Evolutionary conservation across 495 filamentous ascomycete species (phyloP), one percentile per base, ranked within the genome.

Genomic region (Hypoxylon perforatum): DNA sequence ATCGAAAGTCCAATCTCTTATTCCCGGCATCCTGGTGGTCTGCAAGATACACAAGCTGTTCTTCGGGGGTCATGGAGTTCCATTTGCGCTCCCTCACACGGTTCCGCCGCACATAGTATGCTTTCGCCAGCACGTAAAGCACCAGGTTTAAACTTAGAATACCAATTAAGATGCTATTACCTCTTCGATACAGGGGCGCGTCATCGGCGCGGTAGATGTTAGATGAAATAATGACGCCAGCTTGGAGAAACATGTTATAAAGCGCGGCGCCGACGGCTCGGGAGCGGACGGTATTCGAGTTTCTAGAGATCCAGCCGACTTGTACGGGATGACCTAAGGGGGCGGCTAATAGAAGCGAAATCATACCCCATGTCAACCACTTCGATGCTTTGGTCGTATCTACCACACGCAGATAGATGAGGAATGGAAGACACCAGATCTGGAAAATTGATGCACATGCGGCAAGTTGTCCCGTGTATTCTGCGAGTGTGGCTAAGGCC

Each of bases 201-300:
- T 92, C 90, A 19, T 85, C 71, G n/a, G 79, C 76, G 6, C 83
- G 84, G 65, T 92, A 92, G 57, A 91, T 78, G 45, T 78, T 76
- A 45, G 61, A 56, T 10, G 57, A 66, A 28, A 91, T 85, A 49
- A 92, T 88, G 15, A 80, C 87, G 25, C 82, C 82, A 0, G 82
- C 78, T 71, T 93, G 90, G 1, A 92, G 88, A 38, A 76, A 82
- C 90, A 93, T 92, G 71, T 93, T 93, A 73, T 94, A 94, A 12
- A 91, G 63, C 0, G 82, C 83, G 0, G 85, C 83, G 3, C 82
- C 83, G 15, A 92, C 86, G 4, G 89, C 87, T 3, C 90, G 72
- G 0, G 89, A 91, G 1, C 88, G 76, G 11, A 92, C 89, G 0
- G 85, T 82, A 11, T 87, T 88, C 0, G 87, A 81, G 68, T 91